Evolutionary conservation across 225 moss, liverwort and hornwort genomes (phyloP), one percentile per base, ranked within the genome.

Genomic region (Pleurozium schreberi): DNA sequence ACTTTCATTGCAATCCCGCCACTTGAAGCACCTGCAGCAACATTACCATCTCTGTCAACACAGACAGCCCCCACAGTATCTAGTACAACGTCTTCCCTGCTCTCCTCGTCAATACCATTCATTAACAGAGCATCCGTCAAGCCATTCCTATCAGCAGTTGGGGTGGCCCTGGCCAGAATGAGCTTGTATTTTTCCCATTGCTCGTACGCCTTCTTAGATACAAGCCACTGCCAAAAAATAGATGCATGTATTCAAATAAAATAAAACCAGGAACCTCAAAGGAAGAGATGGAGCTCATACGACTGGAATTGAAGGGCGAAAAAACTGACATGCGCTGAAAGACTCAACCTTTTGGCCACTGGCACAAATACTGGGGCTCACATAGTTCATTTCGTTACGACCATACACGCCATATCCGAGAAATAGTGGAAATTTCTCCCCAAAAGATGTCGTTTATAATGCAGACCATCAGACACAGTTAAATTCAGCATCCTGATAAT

Each of bases 1-100:
- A 98, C 98, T 92, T 99, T 99, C 99, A 99, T 96, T 75, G 99
- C 94, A 83, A 99, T 97, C 73, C 99, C 99, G 75, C 99, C 99
- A 90, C 99, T 99, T 86, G 99, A 99, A 90, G 96, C 96, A 89
- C 99, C 99, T 59, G 96, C 92, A 58, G 96, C 95, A 77, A 96
- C 83, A 85, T 99, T 97, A 52, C 99, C 99, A 83, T 92, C 92
- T 88, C 94, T 90, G 84, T 99, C 99, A 80, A 99, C 90, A 91
- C 97, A 96, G 80, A 99, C 87, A 80, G 97, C 97, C 80, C 99
- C 99, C 36, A 99, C 99, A 58, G 99, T 97, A 83, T 99, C 99
- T 84, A 96, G 88, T 73, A 99, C 95, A 81, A 93, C 68, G 89
- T 97, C 96, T 52, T 94, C 94, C 80, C 75, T 86, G 86, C 73